A percentile compares a stretch with the other conserved stretches of the same genome.
phyloP scores from a whole-genome alignment of 1,284 basidiomycete species.

The Cerioporus squamosus region DNA sequence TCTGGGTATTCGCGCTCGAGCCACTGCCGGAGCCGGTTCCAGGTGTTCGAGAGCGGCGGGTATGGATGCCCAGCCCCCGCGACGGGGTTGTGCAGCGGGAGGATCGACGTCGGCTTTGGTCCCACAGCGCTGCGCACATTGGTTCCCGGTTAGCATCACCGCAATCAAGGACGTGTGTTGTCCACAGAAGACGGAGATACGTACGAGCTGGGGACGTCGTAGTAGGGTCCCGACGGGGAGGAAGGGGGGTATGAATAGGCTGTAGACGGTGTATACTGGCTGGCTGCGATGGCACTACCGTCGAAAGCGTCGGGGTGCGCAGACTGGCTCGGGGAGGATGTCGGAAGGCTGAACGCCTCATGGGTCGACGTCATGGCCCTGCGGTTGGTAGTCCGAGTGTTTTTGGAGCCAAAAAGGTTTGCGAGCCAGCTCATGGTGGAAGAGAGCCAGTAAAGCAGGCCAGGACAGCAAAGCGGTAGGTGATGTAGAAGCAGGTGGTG shows the following conservation, averaged over 20 bases:
- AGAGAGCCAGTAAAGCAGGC: constrained; percentile 9
- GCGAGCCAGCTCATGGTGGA: constrained; percentile 70
- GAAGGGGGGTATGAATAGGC: constrained; percentile 79
- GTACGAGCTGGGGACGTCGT: constrained; percentile 64
- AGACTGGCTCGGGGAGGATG: constrained; percentile 60
- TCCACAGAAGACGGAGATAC: constrained; percentile 31
- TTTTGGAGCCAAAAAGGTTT: constrained; percentile 59
- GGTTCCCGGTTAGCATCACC: constrained; percentile 10
- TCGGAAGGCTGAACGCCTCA: constrained; percentile 80
- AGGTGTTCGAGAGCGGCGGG: constrained; percentile 78
- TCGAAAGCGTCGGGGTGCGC: constrained; percentile 62
- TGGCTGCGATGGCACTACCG: constrained; percentile 52
- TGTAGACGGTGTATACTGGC: constrained; percentile 48
- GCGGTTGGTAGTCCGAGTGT: constrained; percentile 51
- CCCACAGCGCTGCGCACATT: constrained; percentile 36
- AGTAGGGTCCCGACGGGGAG: constrained; percentile 52
- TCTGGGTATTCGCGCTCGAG: constrained; percentile 86
- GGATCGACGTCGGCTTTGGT: constrained; percentile 58
- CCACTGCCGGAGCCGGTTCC: constrained; percentile 79
- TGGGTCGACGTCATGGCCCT: constrained; percentile 71
- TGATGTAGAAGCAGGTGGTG: constrained; percentile 16
- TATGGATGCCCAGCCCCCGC: constrained; percentile 57
- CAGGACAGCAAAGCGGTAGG: constrained; percentile 4
- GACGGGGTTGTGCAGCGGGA: constrained; percentile 63
- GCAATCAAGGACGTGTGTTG: constrained; percentile 1